These are phyloP conservation scores for Lactarius sp. DNA, from an alignment of 768 basidiomycete species.

Conservation along the genomic window DNA sequence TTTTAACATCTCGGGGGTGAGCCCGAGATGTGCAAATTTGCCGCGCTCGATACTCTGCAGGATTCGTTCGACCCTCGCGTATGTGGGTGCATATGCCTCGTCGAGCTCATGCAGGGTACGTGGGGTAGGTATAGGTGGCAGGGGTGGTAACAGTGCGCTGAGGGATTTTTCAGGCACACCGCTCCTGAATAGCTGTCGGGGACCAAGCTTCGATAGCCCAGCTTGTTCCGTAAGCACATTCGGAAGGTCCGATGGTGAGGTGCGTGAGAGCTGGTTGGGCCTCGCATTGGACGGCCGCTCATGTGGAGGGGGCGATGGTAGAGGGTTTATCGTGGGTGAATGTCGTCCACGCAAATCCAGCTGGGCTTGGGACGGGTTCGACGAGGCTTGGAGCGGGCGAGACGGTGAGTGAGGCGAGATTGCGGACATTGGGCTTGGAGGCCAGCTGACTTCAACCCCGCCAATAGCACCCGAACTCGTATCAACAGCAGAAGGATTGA, in stretches of 20 bases:
- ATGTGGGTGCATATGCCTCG: constrained; percentile 12
- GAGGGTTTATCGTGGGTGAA: not conserved
- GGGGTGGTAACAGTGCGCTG: not conserved
- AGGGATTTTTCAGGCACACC: not conserved
- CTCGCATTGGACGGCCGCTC: not conserved
- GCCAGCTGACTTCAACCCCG: not conserved
- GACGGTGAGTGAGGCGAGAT: not conserved
- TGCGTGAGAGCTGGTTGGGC: not conserved
- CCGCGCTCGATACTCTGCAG: not conserved
- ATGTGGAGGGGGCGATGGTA: not conserved
- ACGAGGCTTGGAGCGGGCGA: not conserved
- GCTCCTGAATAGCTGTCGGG: not conserved
- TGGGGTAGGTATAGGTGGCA: not conserved
- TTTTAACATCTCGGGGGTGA: constrained; percentile 12
- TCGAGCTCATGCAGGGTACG: constrained; percentile 12
- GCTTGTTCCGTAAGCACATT: not conserved
- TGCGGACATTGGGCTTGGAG: not conserved
- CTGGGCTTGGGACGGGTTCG: not conserved
- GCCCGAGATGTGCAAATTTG: constrained; percentile 2
- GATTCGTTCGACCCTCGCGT: constrained; percentile 4
- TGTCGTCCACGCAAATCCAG: not conserved
- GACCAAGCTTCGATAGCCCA: not conserved
- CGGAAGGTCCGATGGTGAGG: not conserved
- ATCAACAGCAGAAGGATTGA: not conserved
- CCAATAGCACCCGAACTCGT: not conserved